A percentile compares a stretch with the other conserved stretches of the same genome.
Conservation (phyloP, 2,329 filamentous ascomycete genomes). For the Dothidotthia symphoricarpi region DNA sequence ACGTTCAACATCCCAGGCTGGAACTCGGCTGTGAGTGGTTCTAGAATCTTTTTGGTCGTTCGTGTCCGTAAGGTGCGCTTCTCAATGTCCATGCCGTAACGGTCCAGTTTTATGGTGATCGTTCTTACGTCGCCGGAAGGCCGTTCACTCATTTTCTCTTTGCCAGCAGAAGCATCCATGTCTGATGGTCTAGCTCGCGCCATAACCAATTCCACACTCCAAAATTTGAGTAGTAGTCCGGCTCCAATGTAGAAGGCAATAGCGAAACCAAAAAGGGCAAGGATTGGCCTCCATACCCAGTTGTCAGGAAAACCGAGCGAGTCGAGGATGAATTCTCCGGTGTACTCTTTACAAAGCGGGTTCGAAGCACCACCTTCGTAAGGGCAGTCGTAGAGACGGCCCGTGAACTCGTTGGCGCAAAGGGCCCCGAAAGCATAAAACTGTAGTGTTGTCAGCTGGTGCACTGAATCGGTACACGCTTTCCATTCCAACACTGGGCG, state of each 20-base stretch:
- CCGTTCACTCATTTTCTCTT: constrained; percentile 63
- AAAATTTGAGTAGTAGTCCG: constrained; percentile 61
- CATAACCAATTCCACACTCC: constrained; percentile 68
- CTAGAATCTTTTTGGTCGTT: constrained; percentile 56
- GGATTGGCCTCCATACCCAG: constrained; percentile 67
- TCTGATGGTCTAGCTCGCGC: constrained; percentile 57
- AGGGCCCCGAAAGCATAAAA: constrained; percentile 72
- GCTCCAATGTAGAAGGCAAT: constrained; percentile 63
- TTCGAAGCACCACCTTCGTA: constrained; percentile 60
- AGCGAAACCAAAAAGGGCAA: constrained; percentile 61
- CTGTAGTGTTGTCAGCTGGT: constrained; percentile 29
- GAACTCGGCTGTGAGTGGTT: constrained; percentile 66
- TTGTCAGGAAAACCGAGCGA: constrained; percentile 65
- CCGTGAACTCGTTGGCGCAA: constrained; percentile 69
- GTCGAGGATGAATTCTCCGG: constrained; percentile 66
- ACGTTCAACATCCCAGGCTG: constrained; percentile 68
- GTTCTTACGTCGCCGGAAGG: constrained; percentile 56
- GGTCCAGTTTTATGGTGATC: constrained; percentile 64
- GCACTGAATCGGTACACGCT: no score
- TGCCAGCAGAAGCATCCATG: constrained; percentile 65
- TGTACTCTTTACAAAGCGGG: constrained; percentile 66
- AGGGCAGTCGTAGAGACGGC: constrained; percentile 72
- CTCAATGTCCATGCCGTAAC: constrained; percentile 63
- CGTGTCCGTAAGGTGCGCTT: constrained; percentile 58
- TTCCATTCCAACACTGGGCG: no score